These are phyloP conservation scores for Madurella mycetomatis DNA, from an alignment of 2,329 filamentous ascomycete species.

Conservation along the genomic window DNA sequence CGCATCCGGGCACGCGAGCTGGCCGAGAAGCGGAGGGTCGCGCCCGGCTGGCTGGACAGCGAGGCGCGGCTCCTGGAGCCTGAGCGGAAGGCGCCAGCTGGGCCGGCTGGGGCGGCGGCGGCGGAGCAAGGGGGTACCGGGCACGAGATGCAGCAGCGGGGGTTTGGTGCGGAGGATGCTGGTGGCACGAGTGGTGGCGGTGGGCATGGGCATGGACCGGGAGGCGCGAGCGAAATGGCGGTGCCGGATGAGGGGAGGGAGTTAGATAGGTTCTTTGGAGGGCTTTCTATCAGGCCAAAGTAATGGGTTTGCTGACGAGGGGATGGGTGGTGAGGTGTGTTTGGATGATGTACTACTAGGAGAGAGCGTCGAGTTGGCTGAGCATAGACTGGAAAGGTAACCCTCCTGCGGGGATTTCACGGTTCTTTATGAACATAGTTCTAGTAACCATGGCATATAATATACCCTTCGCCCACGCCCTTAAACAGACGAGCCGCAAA, in stretches of 20 bases:
- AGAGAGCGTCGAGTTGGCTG: too few species aligned
- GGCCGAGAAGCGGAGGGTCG: slow-evolving; percentile 73
- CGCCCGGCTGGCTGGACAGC: slow-evolving; percentile 77
- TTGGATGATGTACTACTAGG: background rate
- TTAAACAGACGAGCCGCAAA: too few species aligned
- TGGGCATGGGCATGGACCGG: slow-evolving; percentile 22
- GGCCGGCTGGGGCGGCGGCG: slow-evolving; percentile 25
- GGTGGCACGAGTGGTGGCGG: slow-evolving; percentile 57
- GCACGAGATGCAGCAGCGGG: slow-evolving; percentile 40
- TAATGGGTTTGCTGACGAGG: background rate
- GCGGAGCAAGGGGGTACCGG: slow-evolving; percentile 11
- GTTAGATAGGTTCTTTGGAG: slow-evolving; percentile 55
- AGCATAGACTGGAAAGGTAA: too few species aligned
- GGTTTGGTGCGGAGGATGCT: background rate
- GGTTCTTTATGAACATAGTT: too few species aligned
- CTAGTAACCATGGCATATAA: too few species aligned
- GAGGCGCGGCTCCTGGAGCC: slow-evolving; percentile 66
- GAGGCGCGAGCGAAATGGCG: slow-evolving; percentile 36
- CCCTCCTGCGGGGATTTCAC: too few species aligned
- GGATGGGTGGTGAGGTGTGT: background rate
- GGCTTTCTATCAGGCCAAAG: slow-evolving; percentile 30
- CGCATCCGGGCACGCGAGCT: slow-evolving; percentile 61
- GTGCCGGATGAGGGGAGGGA: slow-evolving; percentile 49
- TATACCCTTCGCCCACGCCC: too few species aligned
- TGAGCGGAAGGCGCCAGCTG: slow-evolving; percentile 41